Evolutionary conservation across 164 flowering plant species (phyloP).

Genomic region (Aristolochia fimbriata): DNA sequence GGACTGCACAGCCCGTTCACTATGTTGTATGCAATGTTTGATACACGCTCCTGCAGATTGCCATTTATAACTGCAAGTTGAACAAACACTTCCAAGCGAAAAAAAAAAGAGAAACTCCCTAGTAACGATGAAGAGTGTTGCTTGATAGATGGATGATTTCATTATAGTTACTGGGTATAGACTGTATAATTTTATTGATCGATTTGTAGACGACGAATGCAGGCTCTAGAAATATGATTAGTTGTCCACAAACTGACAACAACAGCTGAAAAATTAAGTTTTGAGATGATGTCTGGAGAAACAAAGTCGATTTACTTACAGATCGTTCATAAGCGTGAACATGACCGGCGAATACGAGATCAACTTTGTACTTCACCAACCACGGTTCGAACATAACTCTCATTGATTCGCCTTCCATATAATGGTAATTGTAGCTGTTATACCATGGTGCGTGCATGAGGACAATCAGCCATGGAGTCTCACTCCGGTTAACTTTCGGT

Average conservation of each 20-base stretch:
- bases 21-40: constrained; percentile 70
- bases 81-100: too few species aligned
- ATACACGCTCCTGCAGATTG: constrained; percentile 54
- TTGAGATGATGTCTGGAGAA: not conserved
- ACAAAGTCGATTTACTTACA: constrained; percentile 26
- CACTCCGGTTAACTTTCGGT: constrained; percentile 57
- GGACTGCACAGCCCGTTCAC: constrained; percentile 57
- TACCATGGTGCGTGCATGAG: constrained; percentile 67
- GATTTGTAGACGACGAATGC: too few species aligned
- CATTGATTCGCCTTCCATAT: constrained; percentile 88
- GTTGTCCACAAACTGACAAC: too few species aligned
- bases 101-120: too few species aligned
- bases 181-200: too few species aligned
- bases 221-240: too few species aligned
- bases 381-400: constrained; percentile 62
- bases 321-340: constrained; percentile 90
- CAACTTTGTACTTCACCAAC: constrained; percentile 76
- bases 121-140: too few species aligned
- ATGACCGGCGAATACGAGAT: constrained; percentile 79
- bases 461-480: constrained; percentile 87
- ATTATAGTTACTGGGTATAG: too few species aligned
- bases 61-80: not conserved
- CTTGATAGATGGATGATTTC: too few species aligned
- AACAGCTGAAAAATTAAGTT: too few species aligned
- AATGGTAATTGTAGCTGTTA: constrained; percentile 59